Evolutionary conservation across 495 filamentous ascomycete genomes (phyloP), one percentile per base, ranked within the genome.

Genomic region (Hamigera avellanea): DNA sequence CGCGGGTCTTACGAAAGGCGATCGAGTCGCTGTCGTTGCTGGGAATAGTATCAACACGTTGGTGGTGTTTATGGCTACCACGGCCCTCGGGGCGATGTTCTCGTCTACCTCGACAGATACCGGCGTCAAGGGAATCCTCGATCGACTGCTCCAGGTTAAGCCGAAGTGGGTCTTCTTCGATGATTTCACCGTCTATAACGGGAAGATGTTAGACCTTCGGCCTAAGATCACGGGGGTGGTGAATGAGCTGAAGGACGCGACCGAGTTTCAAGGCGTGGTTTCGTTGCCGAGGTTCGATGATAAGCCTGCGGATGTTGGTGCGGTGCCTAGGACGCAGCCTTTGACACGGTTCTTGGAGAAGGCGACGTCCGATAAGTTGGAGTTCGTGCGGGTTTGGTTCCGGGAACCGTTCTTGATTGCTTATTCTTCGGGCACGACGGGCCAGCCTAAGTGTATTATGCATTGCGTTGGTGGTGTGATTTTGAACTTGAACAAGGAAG

Each of bases 151-250:
- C 31, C 82, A 88, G 59, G 72, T 87, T 26, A 64, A 76, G 48
- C 84, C 81, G 21, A 68, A 67, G 50, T 81, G 70, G 44, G 56
- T 91, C 17, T 88, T 91, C 47, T 72, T 86, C 58, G 84, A 91
- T 42, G 83, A 91, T 46, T 68, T 64, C 12, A 70, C 83, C 1
- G 58, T 88, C 14, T 91, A 91, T 45, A 91, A 88, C 49, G 81
- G 81, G 10, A 83, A 81, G 56, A 68, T 57, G 4, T 65, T 81
- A 10, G 83, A 88, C 49, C 54, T 91, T 15, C 69, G 80, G 15
- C 41, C 53, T 1, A 91, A 88, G 56, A 87, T 91, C 59, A 48
- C 47, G 8, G 75, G 83, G 23, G 64, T 87, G 23, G 63, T 78
- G 1, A 48, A 53, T 1, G 82, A 80, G 0, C 67, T 91, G 64